Percentiles rank a stretch among this genome's conserved stretches.
These are phyloP conservation scores for Podila minutissima DNA, from an alignment of 192 early-diverging fungal species.

Conservation along the genomic window DNA sequence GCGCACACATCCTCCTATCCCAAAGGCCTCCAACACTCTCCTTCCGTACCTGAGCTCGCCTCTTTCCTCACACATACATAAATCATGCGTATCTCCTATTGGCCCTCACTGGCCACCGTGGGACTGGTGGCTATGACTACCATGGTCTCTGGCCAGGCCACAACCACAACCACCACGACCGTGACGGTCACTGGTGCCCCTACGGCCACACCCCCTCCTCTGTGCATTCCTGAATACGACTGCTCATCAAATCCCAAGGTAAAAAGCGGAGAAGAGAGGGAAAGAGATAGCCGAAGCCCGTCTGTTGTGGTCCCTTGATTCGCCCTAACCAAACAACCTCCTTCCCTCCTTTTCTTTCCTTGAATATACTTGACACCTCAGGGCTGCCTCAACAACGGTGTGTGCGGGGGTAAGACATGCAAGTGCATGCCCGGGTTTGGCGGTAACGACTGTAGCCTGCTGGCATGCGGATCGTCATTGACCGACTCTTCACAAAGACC, in stretches of 20 bases:
- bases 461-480: conserved; percentile 31
- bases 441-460: conserved; percentile 26
- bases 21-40: no score
- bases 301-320: neutral
- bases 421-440: conserved; percentile 37
- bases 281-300: neutral
- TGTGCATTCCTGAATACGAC: conserved; percentile 27
- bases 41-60: no score
- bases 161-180: neutral
- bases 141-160: conserved; percentile 12
- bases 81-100: neutral
- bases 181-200: conserved; percentile 6
- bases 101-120: neutral
- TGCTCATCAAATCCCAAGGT: conserved; percentile 38
- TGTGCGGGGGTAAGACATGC: conserved; percentile 12
- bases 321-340: neutral
- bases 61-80: neutral
- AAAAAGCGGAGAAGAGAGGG: conserved; percentile 2
- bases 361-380: neutral
- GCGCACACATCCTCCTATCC: no score
- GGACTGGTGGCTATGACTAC: neutral
- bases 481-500: conserved; percentile 18
- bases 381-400: conserved; percentile 42
- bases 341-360: neutral
- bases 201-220: neutral